These are phyloP conservation scores for Leccinum subgranulosum DNA, from an alignment of 768 basidiomycete species.

Conservation along the genomic window DNA sequence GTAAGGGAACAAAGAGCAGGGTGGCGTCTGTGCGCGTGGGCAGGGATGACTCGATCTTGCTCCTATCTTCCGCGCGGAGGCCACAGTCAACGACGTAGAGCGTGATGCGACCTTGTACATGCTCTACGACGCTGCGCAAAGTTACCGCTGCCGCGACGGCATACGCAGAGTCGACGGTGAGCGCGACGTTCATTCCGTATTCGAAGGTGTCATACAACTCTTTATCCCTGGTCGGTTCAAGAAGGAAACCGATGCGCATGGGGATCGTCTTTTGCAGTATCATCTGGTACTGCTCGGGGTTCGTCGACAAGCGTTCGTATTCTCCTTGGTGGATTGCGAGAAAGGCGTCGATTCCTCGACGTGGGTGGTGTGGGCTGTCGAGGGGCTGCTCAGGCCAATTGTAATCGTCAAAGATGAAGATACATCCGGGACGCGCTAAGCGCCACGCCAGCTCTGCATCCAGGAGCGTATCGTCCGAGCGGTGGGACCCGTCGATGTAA, in stretches of 20 bases:
- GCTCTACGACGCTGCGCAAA: conserved; percentile 39
- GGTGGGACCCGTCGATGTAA: conserved; percentile 58
- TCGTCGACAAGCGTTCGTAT: conserved; percentile 39
- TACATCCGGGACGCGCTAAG: conserved; percentile 45
- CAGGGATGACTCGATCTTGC: conserved; percentile 30
- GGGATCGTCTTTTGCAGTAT: conserved; percentile 47
- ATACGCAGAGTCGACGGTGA: conserved; percentile 42
- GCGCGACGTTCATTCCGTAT: conserved; percentile 48
- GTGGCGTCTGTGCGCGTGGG: conserved; percentile 32
- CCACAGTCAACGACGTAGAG: conserved; percentile 52
- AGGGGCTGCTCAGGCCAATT: conserved; percentile 48
- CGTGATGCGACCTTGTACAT: conserved; percentile 38
- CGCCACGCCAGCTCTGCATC: conserved; percentile 61
- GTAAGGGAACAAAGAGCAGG: conserved; percentile 41
- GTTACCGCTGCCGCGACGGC: conserved; percentile 48
- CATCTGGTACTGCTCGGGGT: conserved; percentile 45
- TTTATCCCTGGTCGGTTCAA: conserved; percentile 3
- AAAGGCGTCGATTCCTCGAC: conserved; percentile 55
- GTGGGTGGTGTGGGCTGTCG: conserved; percentile 51
- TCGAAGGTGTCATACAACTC: conserved; percentile 27
- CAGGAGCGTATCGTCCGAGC: conserved; percentile 58
- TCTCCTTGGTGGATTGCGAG: conserved; percentile 48
- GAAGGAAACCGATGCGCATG: conserved; percentile 52
- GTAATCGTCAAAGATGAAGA: conserved; percentile 60
- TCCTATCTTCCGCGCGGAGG: conserved; percentile 35